Evolutionary conservation across 225 moss, liverwort and hornwort species (phyloP), one percentile per base, ranked within the genome.

Genomic region (Straminergon stramineum): DNA sequence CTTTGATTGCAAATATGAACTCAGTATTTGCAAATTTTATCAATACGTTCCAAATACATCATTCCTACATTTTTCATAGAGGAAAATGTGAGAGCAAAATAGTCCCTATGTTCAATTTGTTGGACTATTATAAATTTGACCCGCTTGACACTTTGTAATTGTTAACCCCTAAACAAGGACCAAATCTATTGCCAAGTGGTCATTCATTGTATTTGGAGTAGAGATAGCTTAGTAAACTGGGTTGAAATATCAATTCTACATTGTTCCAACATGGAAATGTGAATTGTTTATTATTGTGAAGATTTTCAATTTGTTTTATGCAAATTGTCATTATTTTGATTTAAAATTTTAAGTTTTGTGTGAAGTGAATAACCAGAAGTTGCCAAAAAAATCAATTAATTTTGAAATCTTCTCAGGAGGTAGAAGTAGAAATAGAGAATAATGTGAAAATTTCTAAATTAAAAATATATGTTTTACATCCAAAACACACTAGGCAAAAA

Each of bases 241-340:
- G 10, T 30, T 48, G 0, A 13, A 18, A 48, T 18, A 7, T 28
- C 6, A 6, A 17, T 10, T 6, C 1, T 28, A 6, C 17, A 17
- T 17, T 17, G 2, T 10, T 5, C 17, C 0, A 10, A 16, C 1
- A 4, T 2, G 2, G 17, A 28, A 9, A 0, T 73, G 0, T 43
- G 0, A 43, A 15, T 0, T 45, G 0, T 43, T 1, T 43, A 11
- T 74, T 2, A 28, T 15, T 16, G 1, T 73, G 5, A 41, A 27
- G 22, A 15, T 0, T 15, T 71, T 37, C 0, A 41, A 43, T 16
- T 9, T 73, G 16, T 43, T 9, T 27, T 15, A 0, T 37, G 4
- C 2, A 17, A 71, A 5, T 41, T 71, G 9, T 71, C 15, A 71
- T 9, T 41, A 26, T 26, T 7, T 48, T 48, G 48, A 48, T 48